Evolutionary conservation across 352 stramenopile genomes (phyloP), one percentile per base, ranked within the genome.

Genomic region (Phytophthora chlamydospora): DNA sequence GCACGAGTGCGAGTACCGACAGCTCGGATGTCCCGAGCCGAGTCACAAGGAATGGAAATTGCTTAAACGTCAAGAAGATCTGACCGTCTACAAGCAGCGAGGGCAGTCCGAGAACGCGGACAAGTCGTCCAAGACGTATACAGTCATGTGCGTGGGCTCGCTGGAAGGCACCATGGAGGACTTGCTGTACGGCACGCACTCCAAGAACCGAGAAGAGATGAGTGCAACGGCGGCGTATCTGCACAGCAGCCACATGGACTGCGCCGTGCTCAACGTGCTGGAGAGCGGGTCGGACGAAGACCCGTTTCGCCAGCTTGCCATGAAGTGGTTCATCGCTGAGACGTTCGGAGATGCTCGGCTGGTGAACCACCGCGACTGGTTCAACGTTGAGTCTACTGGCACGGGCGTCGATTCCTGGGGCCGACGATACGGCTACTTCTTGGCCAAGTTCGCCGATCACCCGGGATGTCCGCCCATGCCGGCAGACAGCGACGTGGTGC

Each of bases 341-440:
- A 75, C 38, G 29, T 75, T 53, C 41, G 75, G 57, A 33, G 85
- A 62, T 58, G 77, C 56, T 36, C 66, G 47, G 40, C 38, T 89
- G 6, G 61, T 86, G n/a, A 79, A 79, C 42, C 75, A 83, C 47
- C 78, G 81, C 13, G 81, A 90, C 66, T 76, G 78, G 40, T 81
- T 86, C 42, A 86, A 78, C 46, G 56, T 90, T 43, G 76, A 90
- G 55, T 78, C 76, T 5, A 84, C 68, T 2, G 81, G 81, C 0
- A 73, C 84, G 36, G 58, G 60, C 1, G 58, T 54, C 0, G 66
- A 83, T 12, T 50, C 46, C 0, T 78, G 59, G 4, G 75, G 75
- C 39, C 71, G 76, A 16, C 66, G 66, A 16, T 75, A 85, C 35
- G 82, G 77, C 35, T 91, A 75, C 69, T 80, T 85, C 38, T 64